Base-by-base conservation (phyloP, 495 filamentous ascomycete genomes). In the Geoglossum glabrum region DNA sequence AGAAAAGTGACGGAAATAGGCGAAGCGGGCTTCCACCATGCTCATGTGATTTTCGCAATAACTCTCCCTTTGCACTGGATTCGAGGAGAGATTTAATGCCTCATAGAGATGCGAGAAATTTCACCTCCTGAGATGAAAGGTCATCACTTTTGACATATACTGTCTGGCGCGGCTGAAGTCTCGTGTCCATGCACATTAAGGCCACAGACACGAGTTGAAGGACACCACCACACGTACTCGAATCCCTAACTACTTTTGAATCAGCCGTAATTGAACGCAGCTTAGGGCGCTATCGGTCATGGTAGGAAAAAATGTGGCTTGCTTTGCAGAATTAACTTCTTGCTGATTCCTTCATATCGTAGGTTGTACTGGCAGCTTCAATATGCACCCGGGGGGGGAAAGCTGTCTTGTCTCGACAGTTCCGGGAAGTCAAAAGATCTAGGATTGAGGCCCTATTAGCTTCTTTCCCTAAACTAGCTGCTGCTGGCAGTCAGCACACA, bases 341-440 rank as follows among this genome's bases (percentile, higher is more conserved):
- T 45, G n/a, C 49, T 52, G 3, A 52, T 31, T 28, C 1, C 17
- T 52, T 0, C 2, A 59, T 23, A 0, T 59, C n/a, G 43, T 65
- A 95, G 92, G 92, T 98, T 70, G 86, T 98, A 68, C 87, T 98
- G 66, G 92, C 92, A 71, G 92, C 92, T 57, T 97, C 93, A 66
- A 95, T 98, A 76, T 97, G 92, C 71, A 97, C 93, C 66, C 84
- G 92, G 60, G 92, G 92, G 67, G 92, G 92, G 62, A 97, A 97
- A 75, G 86, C 89, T 64, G 89, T 98, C 64, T 79, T 98, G 64
- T 95, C 92, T 57, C 84, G 92, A 60, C 88, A 95, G 70, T 98
- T 98, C 69, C 81, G 89, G 62, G 89, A 96, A 72, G 95, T 98
- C 73, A 83, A 90, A 62, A 81, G 93, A 62, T 94, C 92, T 23